Evolutionary conservation across 2,329 filamentous ascomycete genomes (phyloP).

Genomic region (Trichoderma cornu-damae): DNA sequence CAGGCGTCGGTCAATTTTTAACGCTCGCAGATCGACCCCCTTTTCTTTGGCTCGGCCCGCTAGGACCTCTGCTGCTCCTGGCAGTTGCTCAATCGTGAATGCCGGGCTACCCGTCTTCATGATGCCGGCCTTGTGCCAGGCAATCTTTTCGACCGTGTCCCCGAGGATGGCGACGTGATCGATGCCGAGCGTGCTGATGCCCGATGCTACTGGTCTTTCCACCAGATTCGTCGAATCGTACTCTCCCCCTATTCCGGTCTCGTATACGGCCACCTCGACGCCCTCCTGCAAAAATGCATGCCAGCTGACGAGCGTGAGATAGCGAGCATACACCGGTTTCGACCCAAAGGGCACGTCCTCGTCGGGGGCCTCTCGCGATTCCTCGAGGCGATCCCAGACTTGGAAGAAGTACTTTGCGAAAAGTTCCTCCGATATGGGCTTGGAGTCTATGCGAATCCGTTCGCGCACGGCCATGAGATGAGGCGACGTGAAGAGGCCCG

Average conservation of each 20-base stretch:
- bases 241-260: slow-evolving; percentile 63
- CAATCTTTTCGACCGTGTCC: slow-evolving; percentile 58
- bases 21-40: slow-evolving; percentile 41
- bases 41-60: slow-evolving; percentile 49
- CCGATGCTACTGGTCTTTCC: slow-evolving; percentile 51
- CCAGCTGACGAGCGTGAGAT: slow-evolving; percentile 60
- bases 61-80: slow-evolving; percentile 43
- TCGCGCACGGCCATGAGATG: slow-evolving; percentile 64
- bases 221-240: slow-evolving; percentile 66
- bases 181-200: slow-evolving; percentile 62
- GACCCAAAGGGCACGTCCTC: slow-evolving; percentile 35
- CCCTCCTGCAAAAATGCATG: slow-evolving; percentile 61
- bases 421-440: slow-evolving; percentile 50
- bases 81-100: slow-evolving; percentile 52
- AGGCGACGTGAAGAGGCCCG: slow-evolving; percentile 64
- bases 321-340: slow-evolving; percentile 56
- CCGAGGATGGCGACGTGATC: slow-evolving; percentile 63
- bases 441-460: slow-evolving; percentile 58
- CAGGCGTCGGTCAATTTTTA: slow-evolving; percentile 45
- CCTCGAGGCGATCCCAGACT: slow-evolving; percentile 55
- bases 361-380: slow-evolving; percentile 29
- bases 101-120: slow-evolving; percentile 57
- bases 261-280: slow-evolving; percentile 59
- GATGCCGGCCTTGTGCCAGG: slow-evolving; percentile 71
- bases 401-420: slow-evolving; percentile 65